phyloP scores from a whole-genome alignment of 768 basidiomycete genomes.

The Kwoniella shandongensis region DNA sequence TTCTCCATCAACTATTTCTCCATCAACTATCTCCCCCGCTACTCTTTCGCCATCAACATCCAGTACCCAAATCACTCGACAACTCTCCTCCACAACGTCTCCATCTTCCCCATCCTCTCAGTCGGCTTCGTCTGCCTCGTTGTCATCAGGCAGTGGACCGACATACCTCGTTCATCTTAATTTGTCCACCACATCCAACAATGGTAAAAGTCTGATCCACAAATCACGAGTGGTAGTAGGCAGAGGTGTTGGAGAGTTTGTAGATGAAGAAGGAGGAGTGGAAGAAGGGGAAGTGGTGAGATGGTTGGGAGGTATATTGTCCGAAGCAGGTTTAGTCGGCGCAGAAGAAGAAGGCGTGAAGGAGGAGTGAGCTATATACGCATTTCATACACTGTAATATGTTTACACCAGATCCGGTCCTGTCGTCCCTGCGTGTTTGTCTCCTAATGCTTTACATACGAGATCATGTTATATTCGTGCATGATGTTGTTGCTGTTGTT shows the following conservation, averaged over 20 bases:
- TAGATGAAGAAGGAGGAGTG: constrained; percentile 76
- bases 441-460: too few relatives aligned
- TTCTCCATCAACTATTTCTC: constrained; percentile 26
- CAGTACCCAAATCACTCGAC: constrained; percentile 55
- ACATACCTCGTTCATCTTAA: constrained; percentile 34
- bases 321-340: constrained; percentile 33
- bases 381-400: too few relatives aligned
- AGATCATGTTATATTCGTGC: too few relatives aligned
- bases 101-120: constrained; percentile 3
- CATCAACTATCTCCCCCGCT: constrained; percentile 3
- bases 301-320: constrained; percentile 65
- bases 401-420: too few relatives aligned
- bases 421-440: too few relatives aligned
- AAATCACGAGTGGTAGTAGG: constrained; percentile 62
- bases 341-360: constrained; percentile 33
- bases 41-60: constrained; percentile 55
- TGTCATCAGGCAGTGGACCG: constrained; percentile 10
- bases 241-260: constrained; percentile 67
- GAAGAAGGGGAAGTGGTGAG: constrained; percentile 71
- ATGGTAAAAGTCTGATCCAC: constrained; percentile 79
- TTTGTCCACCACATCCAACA: constrained; percentile 61
- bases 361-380: constrained; percentile 19
- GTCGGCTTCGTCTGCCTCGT: neutral
- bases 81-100: neutral
- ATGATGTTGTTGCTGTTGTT: too few relatives aligned